Percentiles rank a stretch among this genome's conserved stretches.
Evolutionary conservation across 306 rosid genomes (phyloP).

Genomic region (Vigna radiata): DNA sequence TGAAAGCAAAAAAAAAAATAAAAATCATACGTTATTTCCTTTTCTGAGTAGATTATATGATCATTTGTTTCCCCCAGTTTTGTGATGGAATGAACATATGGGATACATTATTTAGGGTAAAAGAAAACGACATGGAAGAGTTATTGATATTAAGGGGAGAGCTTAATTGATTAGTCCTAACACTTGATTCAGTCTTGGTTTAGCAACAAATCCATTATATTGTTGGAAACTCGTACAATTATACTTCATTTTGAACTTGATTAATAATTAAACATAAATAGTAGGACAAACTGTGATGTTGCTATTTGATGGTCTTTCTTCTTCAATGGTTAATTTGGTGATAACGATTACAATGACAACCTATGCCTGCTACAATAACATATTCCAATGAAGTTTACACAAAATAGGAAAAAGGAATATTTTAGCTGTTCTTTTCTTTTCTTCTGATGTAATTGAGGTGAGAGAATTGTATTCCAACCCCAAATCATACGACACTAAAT

Average conservation of each 20-base stretch:
- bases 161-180: neutral
- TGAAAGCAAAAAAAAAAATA: too few species aligned
- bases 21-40: too few species aligned
- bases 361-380: neutral
- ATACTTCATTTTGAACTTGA: constrained; percentile 2
- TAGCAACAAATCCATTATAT: neutral
- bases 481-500: neutral
- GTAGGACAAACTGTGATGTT: neutral
- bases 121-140: neutral
- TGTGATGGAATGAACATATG: too few species aligned
- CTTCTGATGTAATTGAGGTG: neutral
- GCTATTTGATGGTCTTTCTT: neutral
- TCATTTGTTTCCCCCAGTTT: neutral
- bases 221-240: neutral
- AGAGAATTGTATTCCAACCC: neutral
- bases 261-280: neutral
- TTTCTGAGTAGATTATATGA: too few species aligned
- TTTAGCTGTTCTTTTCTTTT: neutral
- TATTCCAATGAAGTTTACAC: neutral
- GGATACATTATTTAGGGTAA: neutral
- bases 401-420: neutral
- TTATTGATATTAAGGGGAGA: too few species aligned
- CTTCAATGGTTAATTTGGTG: neutral
- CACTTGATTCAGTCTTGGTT: neutral
- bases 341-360: neutral